Evolutionary conservation across 108 stramenopile species (phyloP).

Genomic region (Nitzschia sp.): DNA sequence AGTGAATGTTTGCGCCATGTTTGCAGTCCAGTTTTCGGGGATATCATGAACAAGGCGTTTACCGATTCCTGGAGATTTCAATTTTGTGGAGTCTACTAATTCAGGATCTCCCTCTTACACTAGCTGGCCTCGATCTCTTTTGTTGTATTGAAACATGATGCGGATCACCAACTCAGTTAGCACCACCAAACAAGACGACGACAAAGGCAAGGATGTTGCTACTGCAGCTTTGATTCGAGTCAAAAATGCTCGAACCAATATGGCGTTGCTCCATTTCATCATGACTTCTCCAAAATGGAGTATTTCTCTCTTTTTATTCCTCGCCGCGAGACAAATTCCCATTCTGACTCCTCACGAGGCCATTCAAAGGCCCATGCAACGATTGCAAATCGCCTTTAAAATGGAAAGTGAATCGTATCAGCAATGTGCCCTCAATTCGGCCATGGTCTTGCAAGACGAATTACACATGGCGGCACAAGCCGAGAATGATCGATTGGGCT

Average conservation of each 20-base stretch:
- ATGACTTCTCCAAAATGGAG: constrained; percentile 28
- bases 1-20: no score
- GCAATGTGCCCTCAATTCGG: constrained; percentile 15
- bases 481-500: constrained; percentile 4
- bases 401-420: constrained; percentile 26
- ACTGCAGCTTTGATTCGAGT: neutral
- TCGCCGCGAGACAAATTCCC: constrained; percentile 22
- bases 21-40: no score
- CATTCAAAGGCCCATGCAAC: constrained; percentile 21
- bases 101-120: no score
- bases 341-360: constrained; percentile 13
- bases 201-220: no score
- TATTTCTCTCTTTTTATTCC: constrained; percentile 29
- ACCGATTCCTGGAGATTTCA: no score
- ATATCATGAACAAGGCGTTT: no score
- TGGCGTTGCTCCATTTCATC: constrained; percentile 36
- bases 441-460: neutral
- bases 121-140: no score
- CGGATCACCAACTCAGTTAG: no score
- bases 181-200: no score
- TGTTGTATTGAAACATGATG: no score
- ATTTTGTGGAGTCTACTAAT: no score
- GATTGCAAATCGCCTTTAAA: constrained; percentile 1
- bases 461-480: neutral
- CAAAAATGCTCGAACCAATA: constrained; percentile 18